Conservation (phyloP, 164 flowering plant species). For the Brasenia schreberi region DNA sequence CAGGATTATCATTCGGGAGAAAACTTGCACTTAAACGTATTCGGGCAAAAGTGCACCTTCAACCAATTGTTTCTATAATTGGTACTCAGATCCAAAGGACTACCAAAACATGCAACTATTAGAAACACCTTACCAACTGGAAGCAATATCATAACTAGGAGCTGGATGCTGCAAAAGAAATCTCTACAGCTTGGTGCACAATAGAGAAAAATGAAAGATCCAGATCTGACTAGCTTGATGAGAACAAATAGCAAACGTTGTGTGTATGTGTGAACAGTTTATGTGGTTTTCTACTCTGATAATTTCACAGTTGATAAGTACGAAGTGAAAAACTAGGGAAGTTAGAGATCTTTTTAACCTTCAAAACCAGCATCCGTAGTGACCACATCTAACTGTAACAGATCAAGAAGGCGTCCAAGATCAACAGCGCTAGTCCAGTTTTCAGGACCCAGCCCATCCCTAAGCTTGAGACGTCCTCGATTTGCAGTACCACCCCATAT, state of each 20-base stretch:
- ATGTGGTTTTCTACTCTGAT: neutral
- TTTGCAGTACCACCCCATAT: constrained; percentile 99
- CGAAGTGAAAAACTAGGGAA: too few relatives aligned
- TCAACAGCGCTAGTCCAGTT: constrained; percentile 99
- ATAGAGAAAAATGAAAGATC: too few relatives aligned
- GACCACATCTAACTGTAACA: constrained; percentile 80
- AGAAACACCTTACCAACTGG: too few relatives aligned
- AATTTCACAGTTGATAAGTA: neutral
- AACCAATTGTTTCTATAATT: too few relatives aligned
- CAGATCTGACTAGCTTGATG: too few relatives aligned
- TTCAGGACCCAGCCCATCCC: constrained; percentile 78
- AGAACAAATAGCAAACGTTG: too few relatives aligned
- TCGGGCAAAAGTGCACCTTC: neutral
- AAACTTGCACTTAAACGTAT: neutral
- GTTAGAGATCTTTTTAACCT: constrained; percentile 32
- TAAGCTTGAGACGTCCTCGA: constrained; percentile 82
- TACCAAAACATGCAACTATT: too few relatives aligned
- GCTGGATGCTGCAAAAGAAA: too few relatives aligned
- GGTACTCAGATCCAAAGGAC: too few relatives aligned
- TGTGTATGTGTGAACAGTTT: too few relatives aligned
- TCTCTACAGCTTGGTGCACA: too few relatives aligned
- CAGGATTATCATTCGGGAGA: neutral
- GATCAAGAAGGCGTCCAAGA: constrained; percentile 91
- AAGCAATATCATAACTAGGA: too few relatives aligned
- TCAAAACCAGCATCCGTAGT: constrained; percentile 54